A percentile compares a stretch with the other conserved stretches of the same genome.
Conservation (phyloP, 2,329 filamentous ascomycete genomes). For the Ceratocystis smalleyi region DNA sequence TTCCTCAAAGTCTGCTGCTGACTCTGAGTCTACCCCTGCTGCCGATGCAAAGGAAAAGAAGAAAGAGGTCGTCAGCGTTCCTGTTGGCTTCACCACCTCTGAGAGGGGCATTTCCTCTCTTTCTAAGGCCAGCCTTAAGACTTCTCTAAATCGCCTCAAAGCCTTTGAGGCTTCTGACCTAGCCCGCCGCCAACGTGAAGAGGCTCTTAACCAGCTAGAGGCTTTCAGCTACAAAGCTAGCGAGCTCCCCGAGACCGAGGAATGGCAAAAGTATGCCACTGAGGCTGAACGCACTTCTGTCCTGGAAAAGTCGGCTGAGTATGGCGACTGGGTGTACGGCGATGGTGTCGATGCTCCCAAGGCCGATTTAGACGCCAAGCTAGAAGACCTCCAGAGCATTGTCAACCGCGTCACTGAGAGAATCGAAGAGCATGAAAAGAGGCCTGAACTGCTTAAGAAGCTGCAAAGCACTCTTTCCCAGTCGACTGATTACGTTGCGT, state of each 20-base stretch:
- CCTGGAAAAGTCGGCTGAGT: constrained; percentile 48
- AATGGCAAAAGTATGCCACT: constrained; percentile 58
- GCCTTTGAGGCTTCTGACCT: constrained; percentile 78
- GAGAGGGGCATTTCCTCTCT: constrained; percentile 37
- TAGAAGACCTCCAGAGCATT: constrained; percentile 62
- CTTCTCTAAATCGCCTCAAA: constrained; percentile 53
- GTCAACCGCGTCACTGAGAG: constrained; percentile 64
- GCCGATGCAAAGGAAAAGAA: constrained; percentile 38
- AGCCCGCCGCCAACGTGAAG: constrained; percentile 61
- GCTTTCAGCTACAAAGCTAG: constrained; percentile 78
- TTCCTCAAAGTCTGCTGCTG: constrained; percentile 19
- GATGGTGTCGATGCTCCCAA: constrained; percentile 64
- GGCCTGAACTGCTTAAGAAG: constrained; percentile 52
- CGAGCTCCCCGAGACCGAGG: constrained; percentile 63
- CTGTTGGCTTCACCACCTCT: constrained; percentile 34
- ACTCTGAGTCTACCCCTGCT: constrained; percentile 33
- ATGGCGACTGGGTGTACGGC: constrained; percentile 81
- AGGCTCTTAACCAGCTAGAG: constrained; percentile 84
- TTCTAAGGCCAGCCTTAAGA: constrained; percentile 33
- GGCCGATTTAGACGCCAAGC: constrained; percentile 57
- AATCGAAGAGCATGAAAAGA: constrained; percentile 52
- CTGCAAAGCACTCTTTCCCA: constrained; percentile 58
- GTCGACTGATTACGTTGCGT: constrained; percentile 52
- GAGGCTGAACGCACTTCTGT: constrained; percentile 50
- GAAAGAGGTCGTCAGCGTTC: constrained; percentile 42